Evolutionary conservation across 345 rosid genomes (phyloP).

Genomic region (Anacardium occidentale): DNA sequence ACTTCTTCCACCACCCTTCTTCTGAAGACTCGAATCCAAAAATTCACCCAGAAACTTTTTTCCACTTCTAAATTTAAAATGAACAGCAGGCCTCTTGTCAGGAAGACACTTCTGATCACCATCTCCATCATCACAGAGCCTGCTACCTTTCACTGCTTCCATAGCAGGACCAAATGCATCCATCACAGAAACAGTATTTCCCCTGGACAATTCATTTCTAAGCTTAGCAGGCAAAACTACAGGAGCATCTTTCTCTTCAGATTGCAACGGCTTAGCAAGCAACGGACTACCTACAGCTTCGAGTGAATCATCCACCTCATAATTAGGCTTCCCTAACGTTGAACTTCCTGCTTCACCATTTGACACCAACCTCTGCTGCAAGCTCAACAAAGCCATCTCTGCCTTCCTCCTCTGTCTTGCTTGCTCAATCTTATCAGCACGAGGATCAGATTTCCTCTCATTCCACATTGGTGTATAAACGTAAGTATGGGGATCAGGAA

Average conservation of each 20-base stretch:
- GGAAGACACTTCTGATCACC: conserved; percentile 49
- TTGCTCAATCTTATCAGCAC: conserved; percentile 87
- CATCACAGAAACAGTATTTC: conserved; percentile 49
- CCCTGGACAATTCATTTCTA: conserved; percentile 25
- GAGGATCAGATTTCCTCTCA: conserved; percentile 65
- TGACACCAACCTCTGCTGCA: conserved; percentile 79
- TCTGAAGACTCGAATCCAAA: conserved; percentile 55
- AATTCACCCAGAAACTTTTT: conserved; percentile 67
- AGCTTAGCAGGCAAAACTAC: conserved; percentile 41
- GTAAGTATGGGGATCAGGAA: conserved; percentile 94
- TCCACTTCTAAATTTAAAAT: conserved; percentile 57
- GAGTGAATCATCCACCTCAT: conserved; percentile 28
- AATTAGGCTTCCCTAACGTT: conserved; percentile 30
- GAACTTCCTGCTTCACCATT: conserved; percentile 44
- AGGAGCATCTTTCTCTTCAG: conserved; percentile 52
- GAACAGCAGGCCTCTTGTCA: conserved; percentile 49
- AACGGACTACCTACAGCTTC: conserved; percentile 31
- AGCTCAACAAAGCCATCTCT: conserved; percentile 80
- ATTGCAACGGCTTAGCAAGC: conserved; percentile 39
- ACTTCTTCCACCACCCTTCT: conserved; percentile 45
- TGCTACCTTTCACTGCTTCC: conserved; percentile 58
- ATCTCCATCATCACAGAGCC: conserved; percentile 38
- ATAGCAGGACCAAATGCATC: conserved; percentile 85
- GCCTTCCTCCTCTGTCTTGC: conserved; percentile 87
- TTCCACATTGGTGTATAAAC: conserved; percentile 83